Conservation (phyloP, 176 grass and related monocot species). For the Tillandsia fasciculata region DNA sequence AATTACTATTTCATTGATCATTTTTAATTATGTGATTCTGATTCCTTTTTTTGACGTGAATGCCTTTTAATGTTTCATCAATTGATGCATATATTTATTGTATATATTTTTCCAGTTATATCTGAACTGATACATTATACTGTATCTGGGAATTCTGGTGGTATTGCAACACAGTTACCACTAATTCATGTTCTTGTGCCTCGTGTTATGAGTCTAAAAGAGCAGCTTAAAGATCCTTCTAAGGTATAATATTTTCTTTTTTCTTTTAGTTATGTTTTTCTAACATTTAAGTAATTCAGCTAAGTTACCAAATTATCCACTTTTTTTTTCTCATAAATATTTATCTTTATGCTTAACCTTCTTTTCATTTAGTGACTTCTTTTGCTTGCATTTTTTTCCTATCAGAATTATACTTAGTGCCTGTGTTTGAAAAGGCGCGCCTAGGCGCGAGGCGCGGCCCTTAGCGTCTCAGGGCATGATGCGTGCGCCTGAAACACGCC, state of each 20-base stretch:
- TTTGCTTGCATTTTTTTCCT: not conserved
- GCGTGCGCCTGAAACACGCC: no score
- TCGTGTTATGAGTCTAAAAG: slow-evolving; percentile 83
- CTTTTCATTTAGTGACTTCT: not conserved
- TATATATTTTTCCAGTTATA: slow-evolving; percentile 41
- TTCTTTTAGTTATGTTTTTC: slow-evolving; percentile 5
- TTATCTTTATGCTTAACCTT: not conserved
- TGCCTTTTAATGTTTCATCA: not conserved
- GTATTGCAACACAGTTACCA: slow-evolving; percentile 52
- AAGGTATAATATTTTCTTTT: slow-evolving; percentile 38
- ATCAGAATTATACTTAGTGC: not conserved
- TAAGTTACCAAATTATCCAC: not conserved
- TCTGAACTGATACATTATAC: slow-evolving; percentile 97
- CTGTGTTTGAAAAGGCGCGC: no score
- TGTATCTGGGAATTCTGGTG: slow-evolving; percentile 55
- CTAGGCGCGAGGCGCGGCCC: no score
- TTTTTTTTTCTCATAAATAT: not conserved
- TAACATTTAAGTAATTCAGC: not conserved
- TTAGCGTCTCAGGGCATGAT: no score
- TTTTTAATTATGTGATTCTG: no score
- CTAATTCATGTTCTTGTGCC: slow-evolving; percentile 84
- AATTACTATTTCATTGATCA: no score
- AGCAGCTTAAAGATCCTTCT: slow-evolving; percentile 73
- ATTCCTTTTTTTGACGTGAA: not conserved
- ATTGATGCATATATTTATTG: not conserved